Evolutionary conservation across 257 asterid genomes (phyloP).

Genomic region (Craterostigma plantagineum): DNA sequence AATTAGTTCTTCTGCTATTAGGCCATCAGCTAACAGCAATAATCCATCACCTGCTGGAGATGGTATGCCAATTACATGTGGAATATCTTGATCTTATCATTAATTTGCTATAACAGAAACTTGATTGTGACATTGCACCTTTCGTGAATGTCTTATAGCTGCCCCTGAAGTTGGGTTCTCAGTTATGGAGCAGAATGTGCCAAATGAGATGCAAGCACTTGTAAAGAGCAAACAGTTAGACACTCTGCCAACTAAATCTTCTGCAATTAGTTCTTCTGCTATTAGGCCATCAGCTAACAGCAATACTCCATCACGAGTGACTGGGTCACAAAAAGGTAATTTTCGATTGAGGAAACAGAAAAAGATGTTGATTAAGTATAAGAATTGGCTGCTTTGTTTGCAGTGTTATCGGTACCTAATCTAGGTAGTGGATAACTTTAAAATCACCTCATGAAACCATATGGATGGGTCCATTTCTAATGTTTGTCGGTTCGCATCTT

Average conservation of each 20-base stretch:
- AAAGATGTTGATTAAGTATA: neutral
- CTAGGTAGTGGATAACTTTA: neutral
- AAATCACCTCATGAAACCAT: too few relatives aligned
- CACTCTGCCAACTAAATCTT: constrained; percentile 17
- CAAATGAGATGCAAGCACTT: constrained; percentile 15
- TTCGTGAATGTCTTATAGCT: constrained; percentile 19
- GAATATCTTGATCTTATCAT: constrained; percentile 7
- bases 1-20: too few relatives aligned
- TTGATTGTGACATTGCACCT: constrained; percentile 8
- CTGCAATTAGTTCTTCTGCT: constrained; percentile 17
- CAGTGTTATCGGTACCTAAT: neutral
- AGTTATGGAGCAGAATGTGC: constrained; percentile 20
- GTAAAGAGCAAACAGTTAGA: too few relatives aligned
- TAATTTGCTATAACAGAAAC: constrained; percentile 3
- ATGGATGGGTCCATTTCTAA: too few relatives aligned
- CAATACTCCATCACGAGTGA: constrained; percentile 23
- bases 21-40: too few relatives aligned
- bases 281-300: constrained; percentile 36
- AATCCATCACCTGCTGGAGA: constrained; percentile 11
- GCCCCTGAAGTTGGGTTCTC: constrained; percentile 25
- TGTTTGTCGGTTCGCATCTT: too few relatives aligned
- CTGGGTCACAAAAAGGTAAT: constrained; percentile 32
- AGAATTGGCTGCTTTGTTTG: neutral
- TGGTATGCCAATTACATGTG: constrained; percentile 15
- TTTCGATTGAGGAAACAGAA: too few relatives aligned